Evolutionary conservation across 805 yeast species (phyloP).

Genomic region (Wickerhamiella bombiphila): DNA sequence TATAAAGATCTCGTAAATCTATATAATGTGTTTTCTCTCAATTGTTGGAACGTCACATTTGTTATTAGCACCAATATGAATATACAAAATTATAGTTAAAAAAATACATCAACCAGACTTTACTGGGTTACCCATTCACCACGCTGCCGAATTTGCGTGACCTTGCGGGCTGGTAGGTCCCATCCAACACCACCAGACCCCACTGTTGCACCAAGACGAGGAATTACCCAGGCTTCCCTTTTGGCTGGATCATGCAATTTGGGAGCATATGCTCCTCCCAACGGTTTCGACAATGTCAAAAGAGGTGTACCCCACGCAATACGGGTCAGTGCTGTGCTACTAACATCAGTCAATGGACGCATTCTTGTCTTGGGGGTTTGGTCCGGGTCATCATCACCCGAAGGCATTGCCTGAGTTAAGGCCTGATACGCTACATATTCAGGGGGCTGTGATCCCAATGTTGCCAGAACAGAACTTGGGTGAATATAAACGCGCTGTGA

Average conservation of each 20-base stretch:
- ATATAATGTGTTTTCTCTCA: neutral
- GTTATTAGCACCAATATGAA: too few species aligned
- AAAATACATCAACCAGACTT: too few species aligned
- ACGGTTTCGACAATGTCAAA: slow-evolving; percentile 75
- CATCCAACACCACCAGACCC: slow-evolving; percentile 83
- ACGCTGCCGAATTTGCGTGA: slow-evolving; percentile 47
- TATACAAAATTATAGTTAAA: neutral
- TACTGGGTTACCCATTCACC: slow-evolving; percentile 47
- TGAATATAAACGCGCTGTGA: slow-evolving; percentile 44
- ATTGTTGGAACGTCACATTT: neutral
- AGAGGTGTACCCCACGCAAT: slow-evolving; percentile 60
- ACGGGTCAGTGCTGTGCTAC: slow-evolving; percentile 61
- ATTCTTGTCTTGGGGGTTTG: slow-evolving; percentile 40
- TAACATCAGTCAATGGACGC: slow-evolving; percentile 61
- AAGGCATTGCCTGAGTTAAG: slow-evolving; percentile 33
- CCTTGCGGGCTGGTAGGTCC: slow-evolving; percentile 76
- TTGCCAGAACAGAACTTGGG: slow-evolving; percentile 52
- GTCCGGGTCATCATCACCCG: slow-evolving; percentile 15
- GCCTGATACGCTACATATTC: slow-evolving; percentile 60
- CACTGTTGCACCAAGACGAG: slow-evolving; percentile 70
- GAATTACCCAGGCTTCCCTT: slow-evolving; percentile 80
- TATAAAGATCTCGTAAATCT: too few species aligned
- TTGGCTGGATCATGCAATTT: slow-evolving; percentile 47
- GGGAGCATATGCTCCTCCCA: slow-evolving; percentile 83
- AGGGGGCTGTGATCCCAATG: slow-evolving; percentile 56